phyloP scores from a whole-genome alignment of 108 stramenopile species.

The Phaeodactylum tricornutum region DNA sequence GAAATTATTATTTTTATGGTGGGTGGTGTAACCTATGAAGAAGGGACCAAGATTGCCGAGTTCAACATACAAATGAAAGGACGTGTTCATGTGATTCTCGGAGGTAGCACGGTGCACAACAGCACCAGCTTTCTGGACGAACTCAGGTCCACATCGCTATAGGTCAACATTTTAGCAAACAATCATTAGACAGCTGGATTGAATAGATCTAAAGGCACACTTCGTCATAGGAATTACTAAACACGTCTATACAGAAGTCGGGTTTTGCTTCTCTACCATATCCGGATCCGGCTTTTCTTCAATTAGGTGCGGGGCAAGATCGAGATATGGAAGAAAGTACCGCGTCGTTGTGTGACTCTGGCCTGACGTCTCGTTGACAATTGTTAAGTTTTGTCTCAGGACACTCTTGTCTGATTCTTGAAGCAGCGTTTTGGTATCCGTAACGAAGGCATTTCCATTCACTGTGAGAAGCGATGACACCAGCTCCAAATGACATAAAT shows the following conservation, averaged over 20 bases:
- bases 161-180: too few species aligned
- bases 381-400: constrained; percentile 57
- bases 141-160: constrained; percentile 36
- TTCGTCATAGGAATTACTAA: too few species aligned
- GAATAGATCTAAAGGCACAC: too few species aligned
- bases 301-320: constrained; percentile 13
- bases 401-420: constrained; percentile 27
- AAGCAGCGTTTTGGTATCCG: constrained; percentile 49
- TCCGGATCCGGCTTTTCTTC: too few species aligned
- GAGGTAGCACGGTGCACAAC: constrained; percentile 92
- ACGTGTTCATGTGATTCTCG: constrained; percentile 70
- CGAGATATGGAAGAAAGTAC: constrained; percentile 58
- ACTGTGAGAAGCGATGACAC: constrained; percentile 60
- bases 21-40: constrained; percentile 95
- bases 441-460: constrained; percentile 70
- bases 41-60: constrained; percentile 83
- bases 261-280: too few species aligned
- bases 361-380: constrained; percentile 55
- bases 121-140: constrained; percentile 94
- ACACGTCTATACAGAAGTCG: too few species aligned
- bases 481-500: constrained; percentile 42
- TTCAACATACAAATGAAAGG: constrained; percentile 53
- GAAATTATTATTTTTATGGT: constrained; percentile 92
- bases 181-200: too few species aligned
- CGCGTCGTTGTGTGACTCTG: constrained; percentile 46